Evolutionary conservation across 176 grass and related monocot species (phyloP), one percentile per base, ranked within the genome.

Genomic region (Ampelocalamus luodianensis): DNA sequence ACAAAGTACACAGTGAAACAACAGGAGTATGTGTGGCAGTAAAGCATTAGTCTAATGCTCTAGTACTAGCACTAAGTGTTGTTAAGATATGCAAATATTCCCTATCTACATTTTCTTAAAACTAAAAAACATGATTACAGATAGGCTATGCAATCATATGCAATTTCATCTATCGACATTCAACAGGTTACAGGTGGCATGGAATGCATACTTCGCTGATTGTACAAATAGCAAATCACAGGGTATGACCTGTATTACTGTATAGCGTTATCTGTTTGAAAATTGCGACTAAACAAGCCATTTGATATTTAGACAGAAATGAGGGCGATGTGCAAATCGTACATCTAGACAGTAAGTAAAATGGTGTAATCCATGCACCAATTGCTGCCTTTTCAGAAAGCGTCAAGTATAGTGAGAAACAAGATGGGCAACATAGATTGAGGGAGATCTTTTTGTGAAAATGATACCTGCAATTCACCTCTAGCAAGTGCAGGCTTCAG

Each of bases 401-500:
- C 44, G 32, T 23, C 42, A 40, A 18, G 38, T 53, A 76, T 51
- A 22, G 32, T 82, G 14, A 76, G 64, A 74, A 79, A 10, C 37
- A 89, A 27, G 49, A 58, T 32, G 2, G 18, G 13, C 3, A 73
- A 73, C 24, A 58, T 38, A 58, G 36, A 48, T 1, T 58, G 11
- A 36, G 17, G 11, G 17, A 78, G 74, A 40, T 59, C 4, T n/a
- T 79, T 73, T 49, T 56, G 23, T 74, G 20, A 36, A 78, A 37
- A 50, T 38, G 5, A 62, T 92, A 98, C 96, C 91, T 99, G 96
- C 84, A 99, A 84, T 92, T 91, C 86, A 86, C 96, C 93, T 88
- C 96, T 94, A 89, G 89, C 70, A 50, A 99, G 96, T 69, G 96
- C 82, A 87, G 96, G 96, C 68, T 99, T 99, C 65, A 99, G 84